Evolutionary conservation across 176 grass and related monocot species (phyloP), one percentile per base, ranked within the genome.

Genomic region (Zoysia japonica): DNA sequence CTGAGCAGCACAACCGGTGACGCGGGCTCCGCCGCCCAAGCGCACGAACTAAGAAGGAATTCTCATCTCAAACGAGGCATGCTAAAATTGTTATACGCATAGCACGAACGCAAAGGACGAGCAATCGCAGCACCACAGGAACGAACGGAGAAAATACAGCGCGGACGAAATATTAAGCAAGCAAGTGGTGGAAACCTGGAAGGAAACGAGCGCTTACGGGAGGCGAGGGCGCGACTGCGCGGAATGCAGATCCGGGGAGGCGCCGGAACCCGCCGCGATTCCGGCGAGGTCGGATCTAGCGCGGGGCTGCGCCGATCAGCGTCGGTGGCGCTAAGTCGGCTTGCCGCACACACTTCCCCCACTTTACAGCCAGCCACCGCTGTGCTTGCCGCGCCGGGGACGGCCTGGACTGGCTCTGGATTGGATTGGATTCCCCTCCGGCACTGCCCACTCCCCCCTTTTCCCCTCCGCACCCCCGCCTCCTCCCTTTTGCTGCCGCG

Each of bases 191-290:
- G 9, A 45, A 17, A 61, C 28, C 28, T 47, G 39, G 15, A 10
- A 17, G 17, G 19, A 13, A 17, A 11, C 46, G 12, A 66, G 38
- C 42, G 19, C 78, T 85, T 77, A 81, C 82, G 37, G 47, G 60
- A 67, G 60, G 61, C 50, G 87, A 77, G 72, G 38, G 17, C 71
- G 43, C 77, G 72, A 6, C 72, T 60, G 72, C 44, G 15, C 83
- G 67, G 78, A 82, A 89, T 78, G 87, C 78, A 82, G 87, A 86
- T 89, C 78, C 83, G 67, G 51, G 44, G 78, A 5, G 82, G 56
- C 37, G 75, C 86, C 61, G 79, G 79, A 78, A 19, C 4, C 61
- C 45, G 55, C 71, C n/a, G 60, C 44, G 76, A 82, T 85, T 78
- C 82, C 60, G 67, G 67, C 57, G 20, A 20, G 45, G 13, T 75